Conservation (phyloP, 257 asterid genomes). For the Solanum neorickii region DNA sequence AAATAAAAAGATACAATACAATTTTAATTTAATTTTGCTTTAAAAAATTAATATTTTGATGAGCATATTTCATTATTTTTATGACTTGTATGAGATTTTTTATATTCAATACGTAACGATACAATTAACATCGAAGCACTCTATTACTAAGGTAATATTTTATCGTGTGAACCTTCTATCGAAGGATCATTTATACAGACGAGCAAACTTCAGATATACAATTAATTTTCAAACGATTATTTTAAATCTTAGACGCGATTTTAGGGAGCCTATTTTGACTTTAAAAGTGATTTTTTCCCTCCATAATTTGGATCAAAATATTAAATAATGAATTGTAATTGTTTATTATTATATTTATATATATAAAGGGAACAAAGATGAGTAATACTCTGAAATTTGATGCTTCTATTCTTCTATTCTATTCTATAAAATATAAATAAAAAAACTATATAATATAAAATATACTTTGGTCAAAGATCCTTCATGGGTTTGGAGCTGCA, state of each 20-base stretch:
- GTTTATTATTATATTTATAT: background rate
- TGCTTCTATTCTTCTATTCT: background rate
- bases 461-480: slow-evolving; percentile 17
- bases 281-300: background rate
- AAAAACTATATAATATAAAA: background rate
- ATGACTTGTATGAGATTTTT: too few relatives aligned
- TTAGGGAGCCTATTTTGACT: background rate
- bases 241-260: background rate
- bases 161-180: background rate
- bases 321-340: background rate
- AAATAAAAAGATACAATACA: background rate
- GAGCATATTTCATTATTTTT: too few relatives aligned
- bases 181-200: fast-evolving
- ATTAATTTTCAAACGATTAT: background rate
- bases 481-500: background rate
- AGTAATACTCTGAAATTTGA: background rate
- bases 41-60: too few relatives aligned
- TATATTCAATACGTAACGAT: too few relatives aligned
- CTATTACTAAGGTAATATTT: too few relatives aligned
- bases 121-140: background rate
- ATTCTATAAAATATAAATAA: background rate
- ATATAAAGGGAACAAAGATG: background rate
- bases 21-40: too few relatives aligned
- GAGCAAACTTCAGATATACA: background rate
- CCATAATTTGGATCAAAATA: background rate